These are phyloP conservation scores for Cyphellophora europaea DNA, from an alignment of 2,329 filamentous ascomycete genomes.

Conservation along the genomic window DNA sequence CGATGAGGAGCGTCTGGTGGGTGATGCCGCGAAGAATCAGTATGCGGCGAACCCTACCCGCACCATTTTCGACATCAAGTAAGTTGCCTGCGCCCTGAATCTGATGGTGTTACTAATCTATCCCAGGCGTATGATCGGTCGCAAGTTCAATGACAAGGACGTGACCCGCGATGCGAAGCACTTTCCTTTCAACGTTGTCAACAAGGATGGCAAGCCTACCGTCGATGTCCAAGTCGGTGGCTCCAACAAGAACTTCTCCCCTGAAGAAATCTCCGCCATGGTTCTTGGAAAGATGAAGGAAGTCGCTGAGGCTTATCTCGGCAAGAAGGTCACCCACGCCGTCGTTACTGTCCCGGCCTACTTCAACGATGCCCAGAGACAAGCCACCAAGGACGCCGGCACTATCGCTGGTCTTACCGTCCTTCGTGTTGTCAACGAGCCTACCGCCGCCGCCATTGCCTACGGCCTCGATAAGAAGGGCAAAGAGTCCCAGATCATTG, in stretches of 20 bases:
- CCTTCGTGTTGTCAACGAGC: slow-evolving; percentile 93
- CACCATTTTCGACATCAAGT: slow-evolving; percentile 79
- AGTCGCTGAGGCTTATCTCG: slow-evolving; percentile 53
- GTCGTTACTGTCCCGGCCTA: slow-evolving; percentile 92
- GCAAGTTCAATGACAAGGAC: slow-evolving; percentile 74
- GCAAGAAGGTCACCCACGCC: slow-evolving; percentile 52
- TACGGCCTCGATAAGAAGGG: slow-evolving; percentile 87
- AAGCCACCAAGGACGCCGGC: slow-evolving; percentile 93
- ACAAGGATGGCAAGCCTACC: slow-evolving; percentile 82
- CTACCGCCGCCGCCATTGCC: slow-evolving; percentile 88
- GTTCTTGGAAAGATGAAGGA: slow-evolving; percentile 60
- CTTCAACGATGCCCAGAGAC: slow-evolving; percentile 97
- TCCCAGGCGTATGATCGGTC: slow-evolving; percentile 68
- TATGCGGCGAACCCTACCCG: slow-evolving; percentile 67
- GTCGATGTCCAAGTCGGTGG: slow-evolving; percentile 59
- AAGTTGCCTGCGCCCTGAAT: slow-evolving; percentile 32
- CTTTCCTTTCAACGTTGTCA: slow-evolving; percentile 90
- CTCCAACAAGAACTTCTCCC: slow-evolving; percentile 52
- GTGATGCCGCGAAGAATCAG: slow-evolving; percentile 97
- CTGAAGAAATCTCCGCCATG: slow-evolving; percentile 60
- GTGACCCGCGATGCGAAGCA: slow-evolving; percentile 93
- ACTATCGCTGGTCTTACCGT: slow-evolving; percentile 88
- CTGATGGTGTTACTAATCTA: slow-evolving; percentile 6
- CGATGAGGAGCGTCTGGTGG: slow-evolving; percentile 91
- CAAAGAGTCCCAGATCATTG: slow-evolving; percentile 75